Evolutionary conservation across 139 green algal genomes (phyloP).

Genomic region (Picochlorum costavermella): DNA sequence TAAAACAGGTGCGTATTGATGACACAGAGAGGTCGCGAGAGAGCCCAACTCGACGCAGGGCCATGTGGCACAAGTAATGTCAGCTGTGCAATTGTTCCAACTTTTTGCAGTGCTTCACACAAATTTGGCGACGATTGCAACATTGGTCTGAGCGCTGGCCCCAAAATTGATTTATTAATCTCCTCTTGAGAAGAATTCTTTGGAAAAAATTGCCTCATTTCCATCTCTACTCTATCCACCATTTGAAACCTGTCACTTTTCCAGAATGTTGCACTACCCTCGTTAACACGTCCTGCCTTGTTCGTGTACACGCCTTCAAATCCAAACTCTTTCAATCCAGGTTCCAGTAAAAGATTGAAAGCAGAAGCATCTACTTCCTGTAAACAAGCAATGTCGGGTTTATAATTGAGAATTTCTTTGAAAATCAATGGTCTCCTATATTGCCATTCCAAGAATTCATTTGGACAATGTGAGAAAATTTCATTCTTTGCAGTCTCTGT

Average conservation of each 20-base stretch:
- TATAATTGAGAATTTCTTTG: slow-evolving; percentile 64
- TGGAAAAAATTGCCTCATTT: slow-evolving; percentile 38
- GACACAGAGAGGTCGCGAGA: slow-evolving; percentile 38
- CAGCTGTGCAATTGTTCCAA: slow-evolving; percentile 73
- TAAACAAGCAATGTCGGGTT: slow-evolving; percentile 55
- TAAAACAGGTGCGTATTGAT: slow-evolving; percentile 93
- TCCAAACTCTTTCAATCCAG: slow-evolving; percentile 25
- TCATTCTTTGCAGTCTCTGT: slow-evolving; percentile 54
- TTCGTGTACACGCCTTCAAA: slow-evolving; percentile 66
- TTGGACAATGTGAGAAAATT: slow-evolving; percentile 63
- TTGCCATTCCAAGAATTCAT: slow-evolving; percentile 51
- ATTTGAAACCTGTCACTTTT: slow-evolving; percentile 28
- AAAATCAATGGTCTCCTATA: slow-evolving; percentile 73
- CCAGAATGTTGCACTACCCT: slow-evolving; percentile 64
- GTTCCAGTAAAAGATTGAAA: slow-evolving; percentile 33
- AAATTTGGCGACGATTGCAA: slow-evolving; percentile 53
- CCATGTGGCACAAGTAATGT: slow-evolving; percentile 31
- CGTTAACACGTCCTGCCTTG: slow-evolving; percentile 60
- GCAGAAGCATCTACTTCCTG: slow-evolving; percentile 81
- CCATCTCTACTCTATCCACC: slow-evolving; percentile 33
- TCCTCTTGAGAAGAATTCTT: slow-evolving; percentile 18
- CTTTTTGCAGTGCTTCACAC: slow-evolving; percentile 53
- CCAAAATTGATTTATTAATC: slow-evolving; percentile 1
- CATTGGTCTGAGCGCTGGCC: slow-evolving; percentile 49
- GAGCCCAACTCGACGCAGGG: not conserved